Conservation (phyloP, 805 yeast species). For the Grigorovia transvaalensis region DNA sequence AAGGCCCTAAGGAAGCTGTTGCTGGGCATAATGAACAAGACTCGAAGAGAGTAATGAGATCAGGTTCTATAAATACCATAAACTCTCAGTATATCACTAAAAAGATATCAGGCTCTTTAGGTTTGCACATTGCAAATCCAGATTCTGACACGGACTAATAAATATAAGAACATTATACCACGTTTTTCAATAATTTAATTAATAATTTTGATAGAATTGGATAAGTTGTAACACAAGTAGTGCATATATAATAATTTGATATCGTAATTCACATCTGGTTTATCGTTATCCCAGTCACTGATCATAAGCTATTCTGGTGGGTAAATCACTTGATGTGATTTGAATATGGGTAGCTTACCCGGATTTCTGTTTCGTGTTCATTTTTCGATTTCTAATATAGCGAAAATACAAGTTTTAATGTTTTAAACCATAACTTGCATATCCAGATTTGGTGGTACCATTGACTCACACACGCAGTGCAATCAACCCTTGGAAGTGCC, state of each 20-base stretch:
- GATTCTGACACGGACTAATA: conserved; percentile 19
- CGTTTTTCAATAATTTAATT: background rate
- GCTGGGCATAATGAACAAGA: background rate
- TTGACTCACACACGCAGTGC: background rate
- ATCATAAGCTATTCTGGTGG: background rate
- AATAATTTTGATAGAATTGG: too few relatives aligned
- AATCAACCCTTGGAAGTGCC: background rate
- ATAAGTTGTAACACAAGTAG: background rate
- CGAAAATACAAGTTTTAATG: background rate
- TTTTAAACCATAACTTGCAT: background rate
- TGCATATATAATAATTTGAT: background rate
- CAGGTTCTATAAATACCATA: conserved; percentile 4
- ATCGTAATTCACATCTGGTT: too few relatives aligned
- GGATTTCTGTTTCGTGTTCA: background rate
- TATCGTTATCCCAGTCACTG: background rate
- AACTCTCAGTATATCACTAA: conserved; percentile 4
- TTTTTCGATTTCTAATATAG: background rate
- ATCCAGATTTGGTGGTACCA: background rate
- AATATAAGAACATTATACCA: too few relatives aligned
- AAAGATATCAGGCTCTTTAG: conserved; percentile 8
- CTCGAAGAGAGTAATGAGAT: conserved; percentile 1
- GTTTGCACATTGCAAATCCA: conserved; percentile 24
- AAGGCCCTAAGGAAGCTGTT: background rate
- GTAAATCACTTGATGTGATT: background rate
- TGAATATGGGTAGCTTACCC: background rate